Percentiles rank a stretch among this genome's conserved stretches.
These are phyloP conservation scores for Penicillium robsamsonii DNA, from an alignment of 495 filamentous ascomycete species.

Conservation along the genomic window DNA sequence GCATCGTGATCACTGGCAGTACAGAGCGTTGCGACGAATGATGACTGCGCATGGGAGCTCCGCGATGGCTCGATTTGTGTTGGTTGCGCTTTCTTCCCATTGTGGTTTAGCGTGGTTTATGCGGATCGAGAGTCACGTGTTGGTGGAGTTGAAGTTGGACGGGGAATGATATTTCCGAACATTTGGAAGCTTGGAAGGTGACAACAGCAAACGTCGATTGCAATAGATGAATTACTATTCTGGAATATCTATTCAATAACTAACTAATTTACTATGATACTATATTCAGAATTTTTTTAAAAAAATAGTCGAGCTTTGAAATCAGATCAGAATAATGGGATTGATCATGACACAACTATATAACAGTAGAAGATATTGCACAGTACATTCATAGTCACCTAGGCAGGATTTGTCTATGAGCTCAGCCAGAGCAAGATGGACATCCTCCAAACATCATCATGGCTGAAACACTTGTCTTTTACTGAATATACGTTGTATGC, in stretches of 20 bases:
- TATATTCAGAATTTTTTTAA: not conserved
- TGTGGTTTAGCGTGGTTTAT: constrained; percentile 16
- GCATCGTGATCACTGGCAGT: constrained; percentile 46
- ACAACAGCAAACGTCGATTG: not conserved
- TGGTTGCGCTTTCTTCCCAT: constrained; percentile 13
- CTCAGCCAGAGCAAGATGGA: not conserved
- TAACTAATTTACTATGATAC: not conserved
- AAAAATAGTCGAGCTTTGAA: not conserved
- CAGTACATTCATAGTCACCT: not conserved
- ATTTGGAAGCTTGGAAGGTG: not conserved
- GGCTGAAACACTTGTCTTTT: not conserved
- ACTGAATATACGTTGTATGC: not conserved
- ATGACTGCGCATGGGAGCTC: constrained; percentile 19
- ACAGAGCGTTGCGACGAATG: constrained; percentile 6
- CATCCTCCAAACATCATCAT: not conserved
- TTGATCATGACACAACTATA: not conserved
- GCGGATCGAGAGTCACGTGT: constrained; percentile 13
- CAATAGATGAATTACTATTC: not conserved
- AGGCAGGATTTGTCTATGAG: not conserved
- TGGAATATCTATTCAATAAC: not conserved
- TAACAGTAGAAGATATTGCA: not conserved
- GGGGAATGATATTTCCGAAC: not conserved
- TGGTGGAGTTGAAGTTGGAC: not conserved
- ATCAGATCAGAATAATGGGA: not conserved
- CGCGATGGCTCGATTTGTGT: constrained; percentile 23